Conservation (phyloP, 805 yeast species). For the Barnettozyma vustinii region DNA sequence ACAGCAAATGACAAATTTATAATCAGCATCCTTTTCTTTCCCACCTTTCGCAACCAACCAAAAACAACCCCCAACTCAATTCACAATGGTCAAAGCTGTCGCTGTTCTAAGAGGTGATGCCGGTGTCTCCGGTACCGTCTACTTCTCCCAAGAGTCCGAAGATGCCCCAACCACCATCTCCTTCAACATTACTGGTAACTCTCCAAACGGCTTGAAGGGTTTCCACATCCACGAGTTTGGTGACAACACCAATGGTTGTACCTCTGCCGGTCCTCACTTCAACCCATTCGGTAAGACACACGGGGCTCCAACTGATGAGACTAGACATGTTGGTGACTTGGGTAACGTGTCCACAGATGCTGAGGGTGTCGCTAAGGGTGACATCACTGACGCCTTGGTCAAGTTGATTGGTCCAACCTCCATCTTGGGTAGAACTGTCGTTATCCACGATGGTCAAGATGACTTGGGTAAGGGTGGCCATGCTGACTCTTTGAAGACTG, state of each 20-base stretch:
- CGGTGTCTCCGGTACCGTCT: constrained; percentile 79
- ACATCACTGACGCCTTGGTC: constrained; percentile 69
- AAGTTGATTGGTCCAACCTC: constrained; percentile 84
- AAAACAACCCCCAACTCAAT: not conserved
- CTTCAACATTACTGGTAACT: constrained; percentile 88
- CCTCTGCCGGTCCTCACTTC: constrained; percentile 97
- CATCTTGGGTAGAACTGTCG: constrained; percentile 91
- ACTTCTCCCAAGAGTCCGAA: constrained; percentile 80
- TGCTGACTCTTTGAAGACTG: constrained; percentile 88
- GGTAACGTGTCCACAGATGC: constrained; percentile 92
- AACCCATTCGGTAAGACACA: constrained; percentile 85
- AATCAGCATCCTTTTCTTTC: not conserved
- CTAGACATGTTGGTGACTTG: constrained; percentile 90
- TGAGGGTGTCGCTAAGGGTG: constrained; percentile 86
- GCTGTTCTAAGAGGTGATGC: constrained; percentile 97
- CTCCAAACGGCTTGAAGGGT: constrained; percentile 84
- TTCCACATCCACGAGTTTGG: constrained; percentile 98
- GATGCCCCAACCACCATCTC: constrained; percentile 77
- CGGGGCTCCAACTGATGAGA: constrained; percentile 84
- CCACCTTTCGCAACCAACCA: not conserved
- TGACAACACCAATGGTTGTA: constrained; percentile 98
- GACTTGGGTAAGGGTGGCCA: constrained; percentile 94
- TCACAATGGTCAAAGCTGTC: constrained; percentile 38
- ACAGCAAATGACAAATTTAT: not conserved
- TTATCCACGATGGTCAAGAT: constrained; percentile 87